Conservation (phyloP, 768 basidiomycete genomes). For the Mycena haematopus region DNA sequence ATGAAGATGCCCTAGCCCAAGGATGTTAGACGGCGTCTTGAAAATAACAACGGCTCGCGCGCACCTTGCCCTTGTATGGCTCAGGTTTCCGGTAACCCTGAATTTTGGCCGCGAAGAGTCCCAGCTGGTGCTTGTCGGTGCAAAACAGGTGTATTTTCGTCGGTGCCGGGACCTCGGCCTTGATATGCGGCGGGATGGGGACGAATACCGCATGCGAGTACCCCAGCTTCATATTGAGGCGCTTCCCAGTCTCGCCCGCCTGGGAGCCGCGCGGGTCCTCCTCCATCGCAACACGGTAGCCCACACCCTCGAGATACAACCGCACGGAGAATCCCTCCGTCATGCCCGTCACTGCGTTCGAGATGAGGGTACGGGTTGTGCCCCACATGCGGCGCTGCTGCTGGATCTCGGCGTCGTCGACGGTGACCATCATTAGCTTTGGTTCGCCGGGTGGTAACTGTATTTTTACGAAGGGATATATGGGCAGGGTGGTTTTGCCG, state of each 20-base stretch:
- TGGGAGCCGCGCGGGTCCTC: constrained; percentile 69
- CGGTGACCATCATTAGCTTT: constrained; percentile 92
- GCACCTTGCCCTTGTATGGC: constrained; percentile 96
- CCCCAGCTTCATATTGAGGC: constrained; percentile 91
- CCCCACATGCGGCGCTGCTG: constrained; percentile 65
- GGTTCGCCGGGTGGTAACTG: constrained; percentile 81
- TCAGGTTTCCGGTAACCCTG: constrained; percentile 88
- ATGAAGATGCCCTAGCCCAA: constrained; percentile 84
- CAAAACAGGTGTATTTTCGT: constrained; percentile 84
- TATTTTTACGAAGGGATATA: constrained; percentile 27
- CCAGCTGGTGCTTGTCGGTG: constrained; percentile 87
- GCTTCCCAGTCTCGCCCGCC: constrained; percentile 67
- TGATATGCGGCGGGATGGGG: constrained; percentile 86
- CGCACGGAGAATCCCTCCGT: constrained; percentile 86
- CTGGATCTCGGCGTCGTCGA: constrained; percentile 67
- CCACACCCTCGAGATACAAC: constrained; percentile 91
- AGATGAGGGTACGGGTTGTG: constrained; percentile 87
- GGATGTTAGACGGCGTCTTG: constrained; percentile 1
- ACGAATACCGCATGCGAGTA: constrained; percentile 88
- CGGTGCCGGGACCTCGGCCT: constrained; percentile 84
- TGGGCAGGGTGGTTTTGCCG: constrained; percentile 22
- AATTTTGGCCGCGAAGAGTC: constrained; percentile 81
- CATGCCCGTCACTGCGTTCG: constrained; percentile 90
- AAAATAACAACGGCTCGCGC: constrained; percentile 36
- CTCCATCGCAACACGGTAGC: constrained; percentile 90